These are phyloP conservation scores for Trichoderma citrinoviride DNA, from an alignment of 2,329 filamentous ascomycete genomes.

Conservation along the genomic window DNA sequence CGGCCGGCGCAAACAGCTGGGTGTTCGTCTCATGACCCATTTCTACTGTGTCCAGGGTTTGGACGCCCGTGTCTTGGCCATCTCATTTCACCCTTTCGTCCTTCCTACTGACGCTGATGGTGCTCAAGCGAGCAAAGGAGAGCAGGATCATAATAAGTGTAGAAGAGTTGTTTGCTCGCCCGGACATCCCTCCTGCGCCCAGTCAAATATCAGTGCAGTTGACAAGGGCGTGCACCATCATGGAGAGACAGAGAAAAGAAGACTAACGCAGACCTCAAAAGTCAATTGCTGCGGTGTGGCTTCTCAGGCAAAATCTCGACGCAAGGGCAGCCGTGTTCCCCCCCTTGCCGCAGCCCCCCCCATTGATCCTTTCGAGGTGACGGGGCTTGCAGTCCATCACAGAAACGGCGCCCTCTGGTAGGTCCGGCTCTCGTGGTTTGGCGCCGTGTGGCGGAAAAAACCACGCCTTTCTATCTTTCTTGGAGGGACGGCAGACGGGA, in stretches of 20 bases:
- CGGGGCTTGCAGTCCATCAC: constrained; percentile 15
- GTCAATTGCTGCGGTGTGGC: background rate
- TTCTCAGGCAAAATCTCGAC: background rate
- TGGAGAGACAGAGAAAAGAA: background rate
- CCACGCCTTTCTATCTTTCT: background rate
- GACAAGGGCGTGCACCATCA: background rate
- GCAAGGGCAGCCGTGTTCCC: constrained; percentile 13
- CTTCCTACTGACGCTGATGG: background rate
- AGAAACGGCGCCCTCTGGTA: constrained; percentile 11
- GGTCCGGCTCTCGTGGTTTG: constrained; percentile 14
- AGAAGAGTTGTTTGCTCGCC: background rate
- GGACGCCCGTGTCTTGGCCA: constrained; percentile 1
- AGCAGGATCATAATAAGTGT: too few species aligned
- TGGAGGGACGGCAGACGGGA: background rate
- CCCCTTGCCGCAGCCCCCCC: constrained; percentile 2
- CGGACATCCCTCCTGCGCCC: background rate
- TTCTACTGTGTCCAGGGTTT: background rate
- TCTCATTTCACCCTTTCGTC: background rate
- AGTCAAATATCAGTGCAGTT: background rate
- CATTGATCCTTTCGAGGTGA: background rate
- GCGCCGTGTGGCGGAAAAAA: constrained; percentile 19
- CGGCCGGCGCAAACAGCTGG: background rate
- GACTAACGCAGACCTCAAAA: background rate
- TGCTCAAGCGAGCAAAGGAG: background rate
- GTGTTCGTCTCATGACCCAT: background rate